Conservation (phyloP, 805 yeast species). For the Starmerella powellii region DNA sequence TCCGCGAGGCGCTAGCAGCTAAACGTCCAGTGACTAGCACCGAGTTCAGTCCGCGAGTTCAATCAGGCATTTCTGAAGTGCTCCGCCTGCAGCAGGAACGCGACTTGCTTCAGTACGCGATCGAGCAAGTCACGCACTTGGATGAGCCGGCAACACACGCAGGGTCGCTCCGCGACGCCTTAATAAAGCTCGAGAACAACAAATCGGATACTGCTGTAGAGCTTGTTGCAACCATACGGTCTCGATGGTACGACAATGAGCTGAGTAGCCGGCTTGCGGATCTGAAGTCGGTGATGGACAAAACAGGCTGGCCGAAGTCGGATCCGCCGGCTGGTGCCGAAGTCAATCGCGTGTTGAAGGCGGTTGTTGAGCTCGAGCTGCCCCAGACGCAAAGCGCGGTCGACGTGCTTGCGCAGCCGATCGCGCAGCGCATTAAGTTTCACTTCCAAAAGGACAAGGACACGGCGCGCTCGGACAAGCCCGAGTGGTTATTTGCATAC, state of each 20-base stretch:
- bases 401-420: slow-evolving; percentile 36
- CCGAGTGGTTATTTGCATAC: slow-evolving; percentile 57
- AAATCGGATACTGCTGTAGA: neutral
- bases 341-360: neutral
- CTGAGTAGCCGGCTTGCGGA: slow-evolving; percentile 1
- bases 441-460: slow-evolving; percentile 45
- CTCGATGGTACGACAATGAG: slow-evolving; percentile 11
- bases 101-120: neutral
- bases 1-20: neutral
- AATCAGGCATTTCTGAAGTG: neutral
- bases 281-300: slow-evolving; percentile 5
- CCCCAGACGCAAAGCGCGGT: slow-evolving; percentile 30
- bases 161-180: neutral
- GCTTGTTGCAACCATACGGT: neutral
- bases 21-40: neutral
- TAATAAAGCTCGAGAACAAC: neutral
- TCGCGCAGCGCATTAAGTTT: slow-evolving; percentile 41
- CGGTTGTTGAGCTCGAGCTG: slow-evolving; percentile 1
- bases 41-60: neutral
- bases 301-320: slow-evolving; percentile 18
- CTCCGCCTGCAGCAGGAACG: neutral
- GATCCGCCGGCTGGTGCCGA: slow-evolving; percentile 7
- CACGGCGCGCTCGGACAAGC: slow-evolving; percentile 53
- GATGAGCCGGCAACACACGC: too few species aligned
- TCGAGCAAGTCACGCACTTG: neutral